Conservation (phyloP, 108 stramenopile species). For the Fragilaria crotonensis region DNA sequence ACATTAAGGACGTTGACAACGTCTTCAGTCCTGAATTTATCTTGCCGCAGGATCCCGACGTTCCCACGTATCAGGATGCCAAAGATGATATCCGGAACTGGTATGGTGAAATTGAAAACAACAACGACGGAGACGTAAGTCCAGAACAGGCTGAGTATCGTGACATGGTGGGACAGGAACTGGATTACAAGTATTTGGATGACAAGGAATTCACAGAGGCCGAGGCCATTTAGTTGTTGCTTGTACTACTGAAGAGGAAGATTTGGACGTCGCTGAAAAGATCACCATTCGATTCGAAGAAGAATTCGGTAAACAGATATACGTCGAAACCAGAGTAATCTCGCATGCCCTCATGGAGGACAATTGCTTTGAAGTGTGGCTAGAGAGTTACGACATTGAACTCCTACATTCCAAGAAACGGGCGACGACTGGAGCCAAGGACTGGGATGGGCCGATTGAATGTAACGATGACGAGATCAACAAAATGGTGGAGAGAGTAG, state of each 20-base stretch:
- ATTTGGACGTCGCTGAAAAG: constrained; percentile 68
- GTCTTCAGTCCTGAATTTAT: constrained; percentile 65
- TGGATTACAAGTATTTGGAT: constrained; percentile 20
- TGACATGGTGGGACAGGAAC: constrained; percentile 25
- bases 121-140: constrained; percentile 45
- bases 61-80: constrained; percentile 47
- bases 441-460: constrained; percentile 63
- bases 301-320: constrained; percentile 70
- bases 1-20: constrained; percentile 67
- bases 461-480: constrained; percentile 66
- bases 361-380: constrained; percentile 82
- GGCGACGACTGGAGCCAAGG: constrained; percentile 34
- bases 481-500: constrained; percentile 54
- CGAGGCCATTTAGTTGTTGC: constrained; percentile 82
- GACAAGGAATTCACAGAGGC: constrained; percentile 58
- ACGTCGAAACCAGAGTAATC: constrained; percentile 75
- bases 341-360: constrained; percentile 63
- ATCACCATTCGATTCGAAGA: constrained; percentile 60
- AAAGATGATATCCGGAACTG: constrained; percentile 56
- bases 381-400: constrained; percentile 82
- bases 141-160: constrained; percentile 45
- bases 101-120: constrained; percentile 50
- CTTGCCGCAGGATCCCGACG: constrained; percentile 48
- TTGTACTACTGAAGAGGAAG: constrained; percentile 46
- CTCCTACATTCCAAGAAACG: constrained; percentile 69